Percentiles rank a stretch among this genome's conserved stretches.
phyloP scores from a whole-genome alignment of 106 monocot genomes.

The Triglochin maritima region DNA sequence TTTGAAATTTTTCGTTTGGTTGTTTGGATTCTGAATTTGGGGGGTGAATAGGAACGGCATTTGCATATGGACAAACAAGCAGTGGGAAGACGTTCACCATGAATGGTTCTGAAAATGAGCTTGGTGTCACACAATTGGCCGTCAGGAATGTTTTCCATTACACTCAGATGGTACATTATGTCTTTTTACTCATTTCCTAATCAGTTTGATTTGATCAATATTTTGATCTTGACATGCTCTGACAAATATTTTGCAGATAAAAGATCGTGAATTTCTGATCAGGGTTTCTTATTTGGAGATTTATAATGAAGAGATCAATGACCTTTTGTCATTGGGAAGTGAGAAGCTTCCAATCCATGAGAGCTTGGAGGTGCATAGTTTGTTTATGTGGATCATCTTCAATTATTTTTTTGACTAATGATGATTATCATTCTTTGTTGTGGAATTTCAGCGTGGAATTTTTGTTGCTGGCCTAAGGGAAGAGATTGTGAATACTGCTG shows the following conservation, averaged over 20 bases:
- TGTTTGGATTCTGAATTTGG: neutral
- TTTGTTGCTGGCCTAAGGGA: slow-evolving; percentile 81
- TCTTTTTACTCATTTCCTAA: neutral
- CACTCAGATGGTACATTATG: slow-evolving; percentile 32
- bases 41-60: slow-evolving; percentile 78
- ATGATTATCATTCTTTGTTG: neutral
- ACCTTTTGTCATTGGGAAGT: slow-evolving; percentile 50
- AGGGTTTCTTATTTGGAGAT: slow-evolving; percentile 99
- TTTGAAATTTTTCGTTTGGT: neutral
- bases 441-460: slow-evolving; percentile 52
- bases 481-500: slow-evolving; percentile 74
- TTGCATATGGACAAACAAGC: slow-evolving; percentile 98
- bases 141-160: slow-evolving; percentile 56
- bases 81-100: slow-evolving; percentile 96
- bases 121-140: slow-evolving; percentile 73
- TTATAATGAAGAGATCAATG: slow-evolving; percentile 97
- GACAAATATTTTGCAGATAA: slow-evolving; percentile 17
- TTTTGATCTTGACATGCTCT: too few relatives aligned
- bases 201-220: neutral
- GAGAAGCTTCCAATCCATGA: slow-evolving; percentile 88
- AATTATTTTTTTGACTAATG: too few relatives aligned
- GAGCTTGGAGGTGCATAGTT: slow-evolving; percentile 66
- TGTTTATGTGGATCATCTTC: neutral
- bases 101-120: slow-evolving; percentile 69
- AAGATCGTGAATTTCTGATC: slow-evolving; percentile 76